Base-by-base conservation (phyloP, 1,284 basidiomycete species). In the Singerocomus inundabilis region DNA sequence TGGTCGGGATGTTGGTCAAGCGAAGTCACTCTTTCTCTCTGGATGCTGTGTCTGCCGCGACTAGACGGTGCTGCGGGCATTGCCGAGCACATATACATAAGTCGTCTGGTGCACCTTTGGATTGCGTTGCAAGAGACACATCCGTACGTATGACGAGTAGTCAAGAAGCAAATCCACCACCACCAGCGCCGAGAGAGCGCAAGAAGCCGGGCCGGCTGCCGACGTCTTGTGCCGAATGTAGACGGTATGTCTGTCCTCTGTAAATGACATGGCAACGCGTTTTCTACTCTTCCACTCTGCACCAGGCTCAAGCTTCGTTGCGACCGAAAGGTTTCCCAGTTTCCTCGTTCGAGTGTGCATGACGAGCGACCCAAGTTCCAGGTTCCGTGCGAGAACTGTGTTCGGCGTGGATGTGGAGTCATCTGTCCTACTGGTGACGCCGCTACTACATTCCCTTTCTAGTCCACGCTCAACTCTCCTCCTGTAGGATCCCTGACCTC, bases 321-420 rank as follows among this genome's bases (percentile, higher is more conserved):
- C 60, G 85, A 88, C 64, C 79, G 82, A 58, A 81, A 82, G 68
- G 85, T 83, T 57, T 18, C n/a, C 11, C n/a, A 26, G 64, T 48
- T 47, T 16, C 26, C 45, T 39, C 31, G 5, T 28, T 15, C 5
- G 18, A 2, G 1, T n/a, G 21, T 18, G 24, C n/a, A 11, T 12
- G n/a, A 9, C 36, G 7, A 28, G 25, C 35, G 30, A 40, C 32
- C 3, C 10, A 40, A 24, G 36, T 31, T 29, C 8, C 16, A 87
- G 81, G 74, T 85, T 43, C 85, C 85, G 18, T 88, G 85, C 67
- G 81, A 82, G 67, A 87, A 80, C 57, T 88, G 85, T 63, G 76
- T 77, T 33, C 81, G 81, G 54, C 73, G 85, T 57, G 85, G 85
- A 43, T 88, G 84, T 57, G 81, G 78, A 36, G 70, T 77, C 25